phyloP scores from a whole-genome alignment of 2,329 filamentous ascomycete genomes.

The Sclerotinia minor region DNA sequence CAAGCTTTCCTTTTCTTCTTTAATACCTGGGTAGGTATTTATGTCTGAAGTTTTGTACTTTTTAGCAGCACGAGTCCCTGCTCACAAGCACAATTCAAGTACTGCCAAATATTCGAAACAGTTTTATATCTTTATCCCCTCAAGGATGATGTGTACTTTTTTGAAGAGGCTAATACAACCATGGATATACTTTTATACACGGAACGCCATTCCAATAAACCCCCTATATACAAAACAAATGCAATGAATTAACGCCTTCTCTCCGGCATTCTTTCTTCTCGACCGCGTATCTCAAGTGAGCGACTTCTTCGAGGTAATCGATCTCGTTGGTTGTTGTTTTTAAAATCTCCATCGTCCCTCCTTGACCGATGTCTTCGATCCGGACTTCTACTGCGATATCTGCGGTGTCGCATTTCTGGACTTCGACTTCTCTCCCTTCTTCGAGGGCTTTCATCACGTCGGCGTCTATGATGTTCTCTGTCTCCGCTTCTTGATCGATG shows the following conservation, averaged over 20 bases:
- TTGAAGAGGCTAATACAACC: not conserved
- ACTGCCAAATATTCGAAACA: not conserved
- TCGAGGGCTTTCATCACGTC: conserved; percentile 33
- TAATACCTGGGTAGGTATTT: too few relatives aligned
- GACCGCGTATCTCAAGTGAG: conserved; percentile 28
- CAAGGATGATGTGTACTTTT: not conserved
- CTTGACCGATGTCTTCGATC: conserved; percentile 37
- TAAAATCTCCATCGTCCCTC: conserved; percentile 30
- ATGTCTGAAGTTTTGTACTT: too few relatives aligned
- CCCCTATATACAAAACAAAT: not conserved
- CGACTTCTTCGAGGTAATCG: conserved; percentile 29
- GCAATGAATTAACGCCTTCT: conserved; percentile 8
- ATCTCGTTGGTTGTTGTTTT: conserved; percentile 11
- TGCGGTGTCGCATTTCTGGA: conserved; percentile 29
- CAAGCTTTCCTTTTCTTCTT: too few relatives aligned
- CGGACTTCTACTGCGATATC: conserved; percentile 39
- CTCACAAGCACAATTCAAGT: not conserved
- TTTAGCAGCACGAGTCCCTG: too few relatives aligned
- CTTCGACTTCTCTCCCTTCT: conserved; percentile 38
- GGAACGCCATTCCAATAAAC: conserved; percentile 10
- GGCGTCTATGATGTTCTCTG: conserved; percentile 32
- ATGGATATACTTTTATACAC: conserved; percentile 8
- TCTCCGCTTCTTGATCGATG: conserved; percentile 37
- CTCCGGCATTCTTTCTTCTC: conserved; percentile 18
- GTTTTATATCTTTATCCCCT: not conserved